Conservation (phyloP, 371 early-diverging fungal species). For the Lichtheimia ornata region DNA sequence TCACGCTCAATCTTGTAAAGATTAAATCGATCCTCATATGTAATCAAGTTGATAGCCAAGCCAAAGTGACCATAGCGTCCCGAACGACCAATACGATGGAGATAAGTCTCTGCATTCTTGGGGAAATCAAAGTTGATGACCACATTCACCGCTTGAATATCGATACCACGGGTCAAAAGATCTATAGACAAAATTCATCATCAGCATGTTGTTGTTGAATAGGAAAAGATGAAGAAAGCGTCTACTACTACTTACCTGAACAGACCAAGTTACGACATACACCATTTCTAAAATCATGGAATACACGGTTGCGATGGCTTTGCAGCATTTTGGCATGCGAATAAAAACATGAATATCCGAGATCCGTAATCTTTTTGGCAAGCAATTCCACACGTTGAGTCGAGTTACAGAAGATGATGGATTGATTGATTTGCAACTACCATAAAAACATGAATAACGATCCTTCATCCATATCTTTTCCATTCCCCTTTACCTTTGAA, state of each 20-base stretch:
- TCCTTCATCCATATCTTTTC: not conserved
- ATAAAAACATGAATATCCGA: constrained; percentile 98
- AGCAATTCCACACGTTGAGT: constrained; percentile 97
- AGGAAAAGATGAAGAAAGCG: not conserved
- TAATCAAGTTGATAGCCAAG: constrained; percentile 96
- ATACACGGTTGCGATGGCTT: constrained; percentile 96
- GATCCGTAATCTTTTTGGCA: constrained; percentile 97
- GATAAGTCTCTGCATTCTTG: constrained; percentile 97
- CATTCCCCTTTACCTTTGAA: constrained; percentile 69
- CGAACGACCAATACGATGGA: constrained; percentile 98
- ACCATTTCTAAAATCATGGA: constrained; percentile 98
- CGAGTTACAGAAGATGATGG: constrained; percentile 99
- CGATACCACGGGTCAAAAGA: constrained; percentile 98
- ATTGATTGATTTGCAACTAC: constrained; percentile 98
- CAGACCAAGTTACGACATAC: constrained; percentile 96
- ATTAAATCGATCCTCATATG: constrained; percentile 94
- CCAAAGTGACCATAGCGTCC: constrained; percentile 99
- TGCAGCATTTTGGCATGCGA: constrained; percentile 98
- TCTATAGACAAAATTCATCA: constrained; percentile 53
- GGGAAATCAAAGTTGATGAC: constrained; percentile 99
- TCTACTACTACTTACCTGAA: constrained; percentile 58
- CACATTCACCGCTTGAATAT: constrained; percentile 98
- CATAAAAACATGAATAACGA: not conserved
- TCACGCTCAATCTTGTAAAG: constrained; percentile 96
- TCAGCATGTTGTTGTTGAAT: not conserved